phyloP scores from a whole-genome alignment of 139 green algal genomes.

The Coelastrella sp. region DNA sequence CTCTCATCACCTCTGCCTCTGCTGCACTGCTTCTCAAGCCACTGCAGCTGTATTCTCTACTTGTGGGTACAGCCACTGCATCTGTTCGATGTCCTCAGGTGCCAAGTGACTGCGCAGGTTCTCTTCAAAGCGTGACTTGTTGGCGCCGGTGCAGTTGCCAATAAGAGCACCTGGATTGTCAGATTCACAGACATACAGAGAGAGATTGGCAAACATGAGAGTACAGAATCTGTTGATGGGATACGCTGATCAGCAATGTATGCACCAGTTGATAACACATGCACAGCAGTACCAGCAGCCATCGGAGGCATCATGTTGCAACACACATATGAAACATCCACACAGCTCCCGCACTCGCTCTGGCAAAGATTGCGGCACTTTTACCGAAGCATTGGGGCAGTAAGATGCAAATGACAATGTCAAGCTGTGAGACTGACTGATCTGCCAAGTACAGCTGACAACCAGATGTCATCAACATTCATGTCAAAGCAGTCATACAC shows the following conservation, averaged over 20 bases:
- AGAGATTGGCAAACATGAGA: no score
- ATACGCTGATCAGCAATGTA: no score
- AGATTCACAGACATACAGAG: no score
- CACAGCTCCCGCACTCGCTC: no score
- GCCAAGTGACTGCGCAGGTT: constrained; percentile 6
- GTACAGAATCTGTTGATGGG: background rate
- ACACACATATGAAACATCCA: no score
- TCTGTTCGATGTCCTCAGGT: background rate
- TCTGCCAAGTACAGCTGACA: background rate
- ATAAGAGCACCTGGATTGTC: constrained; percentile 23
- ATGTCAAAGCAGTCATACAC: background rate
- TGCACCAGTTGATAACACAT: no score
- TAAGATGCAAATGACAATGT: no score
- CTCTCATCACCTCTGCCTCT: no score
- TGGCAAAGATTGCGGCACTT: no score
- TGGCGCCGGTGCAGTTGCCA: constrained; percentile 39
- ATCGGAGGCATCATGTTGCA: no score
- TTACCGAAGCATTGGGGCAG: background rate
- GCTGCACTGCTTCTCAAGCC: no score
- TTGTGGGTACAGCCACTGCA: background rate
- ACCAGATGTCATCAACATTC: background rate
- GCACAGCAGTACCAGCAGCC: no score
- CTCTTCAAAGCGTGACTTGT: constrained; percentile 44
- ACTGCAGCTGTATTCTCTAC: background rate
- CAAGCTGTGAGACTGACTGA: background rate